phyloP scores from a whole-genome alignment of 148 eudicot genomes.

The Amaranthus cruentus region DNA sequence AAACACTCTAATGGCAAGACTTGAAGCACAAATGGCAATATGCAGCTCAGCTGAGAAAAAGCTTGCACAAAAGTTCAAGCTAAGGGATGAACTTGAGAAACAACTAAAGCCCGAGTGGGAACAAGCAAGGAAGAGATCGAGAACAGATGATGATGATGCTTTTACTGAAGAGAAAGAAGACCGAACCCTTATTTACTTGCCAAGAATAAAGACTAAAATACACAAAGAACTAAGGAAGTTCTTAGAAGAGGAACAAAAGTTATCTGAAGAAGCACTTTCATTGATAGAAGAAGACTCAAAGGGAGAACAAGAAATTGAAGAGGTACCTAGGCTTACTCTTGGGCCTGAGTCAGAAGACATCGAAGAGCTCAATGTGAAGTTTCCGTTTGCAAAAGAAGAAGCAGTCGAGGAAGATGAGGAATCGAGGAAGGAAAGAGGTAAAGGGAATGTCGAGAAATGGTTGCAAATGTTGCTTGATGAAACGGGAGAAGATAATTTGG shows the following conservation, averaged over 20 bases:
- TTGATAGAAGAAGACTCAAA: slow-evolving; percentile 26
- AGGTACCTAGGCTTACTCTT: slow-evolving; percentile 1
- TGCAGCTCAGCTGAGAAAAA: slow-evolving; percentile 87
- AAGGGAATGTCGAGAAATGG: slow-evolving; percentile 91
- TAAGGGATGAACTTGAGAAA: slow-evolving; percentile 70
- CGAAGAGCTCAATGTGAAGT: slow-evolving; percentile 23
- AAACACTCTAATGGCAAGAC: slow-evolving; percentile 77
- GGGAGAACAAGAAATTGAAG: slow-evolving; percentile 27
- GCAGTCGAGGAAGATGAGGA: slow-evolving; percentile 72
- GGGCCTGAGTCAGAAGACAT: slow-evolving; percentile 13
- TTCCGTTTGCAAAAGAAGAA: slow-evolving; percentile 33
- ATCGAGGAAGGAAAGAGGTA: slow-evolving; percentile 64
- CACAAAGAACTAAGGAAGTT: slow-evolving; percentile 69
- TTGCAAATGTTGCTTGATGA: slow-evolving; percentile 61
- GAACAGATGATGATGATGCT: slow-evolving; percentile 53
- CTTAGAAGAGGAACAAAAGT: slow-evolving; percentile 78
- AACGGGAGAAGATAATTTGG: slow-evolving; percentile 24
- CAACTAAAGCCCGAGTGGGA: slow-evolving; percentile 56
- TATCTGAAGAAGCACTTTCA: slow-evolving; percentile 49
- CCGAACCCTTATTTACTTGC: slow-evolving; percentile 30
- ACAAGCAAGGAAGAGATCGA: slow-evolving; percentile 73
- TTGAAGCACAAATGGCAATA: slow-evolving; percentile 89
- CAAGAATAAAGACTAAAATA: slow-evolving; percentile 20
- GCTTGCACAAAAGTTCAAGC: slow-evolving; percentile 59
- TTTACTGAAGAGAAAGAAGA: slow-evolving; percentile 44